These are phyloP conservation scores for Triticum dicoccoides DNA, from an alignment of 176 grass and related monocot species.

Conservation along the genomic window DNA sequence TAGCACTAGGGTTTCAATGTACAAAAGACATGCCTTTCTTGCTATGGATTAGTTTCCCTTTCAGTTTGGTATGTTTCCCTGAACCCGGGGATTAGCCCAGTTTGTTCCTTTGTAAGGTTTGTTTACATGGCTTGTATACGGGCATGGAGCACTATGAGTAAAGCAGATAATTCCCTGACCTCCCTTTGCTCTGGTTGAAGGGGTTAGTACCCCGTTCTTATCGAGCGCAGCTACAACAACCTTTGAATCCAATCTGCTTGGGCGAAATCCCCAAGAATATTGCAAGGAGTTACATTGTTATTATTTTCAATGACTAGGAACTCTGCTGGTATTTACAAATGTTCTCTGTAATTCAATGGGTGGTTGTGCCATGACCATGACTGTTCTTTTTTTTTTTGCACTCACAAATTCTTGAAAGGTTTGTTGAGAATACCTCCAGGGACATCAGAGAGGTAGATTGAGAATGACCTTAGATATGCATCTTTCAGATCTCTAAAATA, in stretches of 20 bases:
- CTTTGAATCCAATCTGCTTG: neutral
- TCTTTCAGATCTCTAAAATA: neutral
- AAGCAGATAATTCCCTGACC: neutral
- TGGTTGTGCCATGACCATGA: neutral
- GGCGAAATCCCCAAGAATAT: neutral
- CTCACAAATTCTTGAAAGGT: slow-evolving; percentile 16
- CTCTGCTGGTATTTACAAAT: neutral
- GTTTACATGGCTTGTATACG: neutral
- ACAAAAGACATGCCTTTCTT: neutral
- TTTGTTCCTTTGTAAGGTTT: neutral
- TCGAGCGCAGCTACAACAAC: neutral
- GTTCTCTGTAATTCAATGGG: neutral
- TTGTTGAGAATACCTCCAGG: neutral
- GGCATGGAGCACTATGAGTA: neutral
- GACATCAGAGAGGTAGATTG: neutral
- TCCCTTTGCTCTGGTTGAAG: neutral
- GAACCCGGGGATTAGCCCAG: neutral
- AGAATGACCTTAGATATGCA: neutral
- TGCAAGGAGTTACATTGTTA: neutral
- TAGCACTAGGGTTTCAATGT: neutral
- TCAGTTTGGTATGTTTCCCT: neutral
- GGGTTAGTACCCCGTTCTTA: neutral
- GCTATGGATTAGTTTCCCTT: neutral
- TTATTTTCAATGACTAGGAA: neutral
- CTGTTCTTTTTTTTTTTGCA: neutral